Base-by-base conservation (phyloP, 2,329 filamentous ascomycete species). In the Scytalidium sp. region DNA sequence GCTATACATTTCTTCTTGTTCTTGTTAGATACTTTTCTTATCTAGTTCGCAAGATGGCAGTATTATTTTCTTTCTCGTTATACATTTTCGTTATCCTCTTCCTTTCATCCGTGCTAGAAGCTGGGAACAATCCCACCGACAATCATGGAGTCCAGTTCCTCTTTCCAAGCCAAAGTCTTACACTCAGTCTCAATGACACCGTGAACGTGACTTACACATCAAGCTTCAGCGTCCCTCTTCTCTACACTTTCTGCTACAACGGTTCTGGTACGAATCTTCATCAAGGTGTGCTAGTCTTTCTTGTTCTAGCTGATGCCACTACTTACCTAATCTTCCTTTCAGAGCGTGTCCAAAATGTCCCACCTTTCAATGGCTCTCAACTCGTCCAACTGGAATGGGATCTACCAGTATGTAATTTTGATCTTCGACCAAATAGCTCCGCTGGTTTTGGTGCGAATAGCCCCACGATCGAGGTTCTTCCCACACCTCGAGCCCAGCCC, bases 191-290 rank as follows among this genome's bases (percentile, higher is more conserved):
- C 21, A 43, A 55, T 7, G 58, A 59, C 20, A 59, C 54, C 3
- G 29, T 59, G 13, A 57, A 60, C 19, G 51, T 57, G 27, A 52
- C 54, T 3, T 60, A 56, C 29, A 52, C 47, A 2, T 60, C 58
- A 21, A 41, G 42, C 9, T 60, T 55, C 41, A 10, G 36, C 5
- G 15, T 10, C 13, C 57, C 56, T 3, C 46, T 50, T 13, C 45
- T 60, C 3, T 59, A 51, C 42, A 55, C 53, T 5, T 51, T 52
- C 13, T 60, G 58, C 29, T 27, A 19, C 3, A 56, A 54, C 25
- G 19, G 19, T 3, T 8, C 25, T 29, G 25, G 25, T 8, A 29
- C 44, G 10, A 48, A 51, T 41, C 25, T 29, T 13, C 7, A 29
- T 8, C 25, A 29, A 13, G 8, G 25, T 29, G 13, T 29, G 25